Evolutionary conservation across 345 rosid species (phyloP).

Genomic region (Pseudoturritis turrita): DNA sequence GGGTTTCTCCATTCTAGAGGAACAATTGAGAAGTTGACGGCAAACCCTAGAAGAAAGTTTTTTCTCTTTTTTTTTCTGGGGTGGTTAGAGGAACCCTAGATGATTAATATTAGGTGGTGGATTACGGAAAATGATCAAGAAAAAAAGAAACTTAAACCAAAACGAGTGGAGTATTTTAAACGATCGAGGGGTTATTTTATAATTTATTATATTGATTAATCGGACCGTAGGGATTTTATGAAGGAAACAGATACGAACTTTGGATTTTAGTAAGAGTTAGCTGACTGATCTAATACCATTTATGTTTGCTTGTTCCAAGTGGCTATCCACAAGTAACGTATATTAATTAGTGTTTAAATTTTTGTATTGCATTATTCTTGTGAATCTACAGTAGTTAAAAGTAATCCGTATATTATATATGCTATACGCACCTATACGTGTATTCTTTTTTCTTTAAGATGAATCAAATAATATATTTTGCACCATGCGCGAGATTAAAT

Average conservation of each 20-base stretch:
- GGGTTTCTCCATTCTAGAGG: constrained; percentile 16
- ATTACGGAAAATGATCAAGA: constrained; percentile 15
- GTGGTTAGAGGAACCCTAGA: constrained; percentile 32
- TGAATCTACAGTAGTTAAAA: constrained; percentile 2
- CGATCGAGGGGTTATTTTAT: neutral
- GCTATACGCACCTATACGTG: too few species aligned
- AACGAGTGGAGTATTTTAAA: constrained; percentile 21
- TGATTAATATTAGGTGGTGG: constrained; percentile 32
- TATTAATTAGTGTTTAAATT: neutral
- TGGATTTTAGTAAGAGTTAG: constrained; percentile 31
- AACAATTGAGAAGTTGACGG: neutral
- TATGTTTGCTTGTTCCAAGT: constrained; percentile 23
- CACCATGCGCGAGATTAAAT: too few species aligned
- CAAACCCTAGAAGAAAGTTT: constrained; percentile 25
- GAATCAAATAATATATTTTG: too few species aligned
- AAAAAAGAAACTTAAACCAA: neutral
- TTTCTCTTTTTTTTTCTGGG: neutral
- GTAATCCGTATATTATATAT: too few species aligned
- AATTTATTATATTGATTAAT: constrained; percentile 3
- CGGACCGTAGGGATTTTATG: constrained; percentile 18
- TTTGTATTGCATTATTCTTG: neutral
- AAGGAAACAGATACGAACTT: neutral
- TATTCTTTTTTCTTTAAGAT: neutral
- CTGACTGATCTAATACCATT: constrained; percentile 23
- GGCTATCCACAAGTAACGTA: constrained; percentile 20